Evolutionary conservation across 768 basidiomycete species (phyloP), one percentile per base, ranked within the genome.

Genomic region (Suillus sp.): DNA sequence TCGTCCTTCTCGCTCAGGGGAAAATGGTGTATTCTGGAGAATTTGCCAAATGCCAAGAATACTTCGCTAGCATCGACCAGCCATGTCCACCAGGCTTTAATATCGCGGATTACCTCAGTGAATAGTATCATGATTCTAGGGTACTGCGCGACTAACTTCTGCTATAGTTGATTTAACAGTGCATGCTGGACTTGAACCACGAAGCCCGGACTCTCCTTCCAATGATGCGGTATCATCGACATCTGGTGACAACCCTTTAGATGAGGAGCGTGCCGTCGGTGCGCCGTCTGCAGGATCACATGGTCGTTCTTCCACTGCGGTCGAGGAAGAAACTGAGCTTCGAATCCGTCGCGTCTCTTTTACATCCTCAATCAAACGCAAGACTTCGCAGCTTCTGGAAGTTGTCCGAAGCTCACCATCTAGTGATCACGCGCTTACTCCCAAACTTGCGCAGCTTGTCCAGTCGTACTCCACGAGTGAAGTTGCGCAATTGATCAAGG

Each of bases 31-130:
- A 95, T 76, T 90, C 91, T 3, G 95, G 95, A 14, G 89, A 88
- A 66, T 85, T 89, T 37, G 73, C 78, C 0, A 85, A 84, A 64
- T 94, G 93, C 71, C 90, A 74, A 37, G 84, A 85, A 2, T 95
- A 97, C 77, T 92, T 99, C 64, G 81, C 84, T 34, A 80, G 79
- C 6, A 87, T 95, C 56, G 95, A 91, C 1, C 84, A 87, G 63
- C 85, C 88, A 0, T 99, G 97, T 71, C 97, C 97, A 6, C 80
- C 87, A 11, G 97, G 96, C 0, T 99, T 95, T 75, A 99, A 99
- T 72, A 92, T 99, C 66, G 97, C 96, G 0, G 97, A 99, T 78
- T 98, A 88, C 77, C 79, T 99, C 62, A 98, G 95, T 96, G 72
- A 60, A 91, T 84, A 47, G 43, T n/a, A 10, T 54, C 2, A 7